These are phyloP conservation scores for Scleromitrula shiraiana DNA, from an alignment of 2,329 filamentous ascomycete species.

Conservation along the genomic window DNA sequence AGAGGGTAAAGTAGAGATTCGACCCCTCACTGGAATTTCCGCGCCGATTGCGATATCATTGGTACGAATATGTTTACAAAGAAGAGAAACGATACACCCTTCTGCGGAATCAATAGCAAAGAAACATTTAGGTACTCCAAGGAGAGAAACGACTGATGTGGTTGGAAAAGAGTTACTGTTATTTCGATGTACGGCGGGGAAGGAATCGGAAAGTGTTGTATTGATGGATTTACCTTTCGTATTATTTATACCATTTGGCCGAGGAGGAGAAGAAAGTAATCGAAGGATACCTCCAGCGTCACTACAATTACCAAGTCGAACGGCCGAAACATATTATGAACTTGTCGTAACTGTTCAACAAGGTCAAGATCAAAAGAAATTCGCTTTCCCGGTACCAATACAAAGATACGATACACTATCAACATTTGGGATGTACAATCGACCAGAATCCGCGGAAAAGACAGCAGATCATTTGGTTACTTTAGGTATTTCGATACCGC, in stretches of 20 bases:
- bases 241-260: constrained; percentile 91
- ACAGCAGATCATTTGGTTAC: constrained; percentile 88
- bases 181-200: constrained; percentile 76
- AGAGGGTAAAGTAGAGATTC: constrained; percentile 95
- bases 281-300: constrained; percentile 87
- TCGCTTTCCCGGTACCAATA: constrained; percentile 83
- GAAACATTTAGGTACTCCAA: constrained; percentile 80
- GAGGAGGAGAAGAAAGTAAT: constrained; percentile 83
- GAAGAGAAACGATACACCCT: constrained; percentile 92
- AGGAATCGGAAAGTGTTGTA: constrained; percentile 80
- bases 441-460: constrained; percentile 78
- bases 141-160: constrained; percentile 84
- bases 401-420: constrained; percentile 92
- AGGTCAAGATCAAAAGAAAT: constrained; percentile 82
- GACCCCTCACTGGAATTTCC: constrained; percentile 75
- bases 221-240: constrained; percentile 97
- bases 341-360: constrained; percentile 94
- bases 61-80: constrained; percentile 87
- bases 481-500: constrained; percentile 81
- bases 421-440: constrained; percentile 99
- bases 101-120: constrained; percentile 91
- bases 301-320: constrained; percentile 80
- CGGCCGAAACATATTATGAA: constrained; percentile 96
- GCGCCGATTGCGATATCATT: constrained; percentile 86
- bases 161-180: constrained; percentile 94